These are phyloP conservation scores for Helichrysum umbraculigerum DNA, from an alignment of 129 eudicot genomes.

Conservation along the genomic window DNA sequence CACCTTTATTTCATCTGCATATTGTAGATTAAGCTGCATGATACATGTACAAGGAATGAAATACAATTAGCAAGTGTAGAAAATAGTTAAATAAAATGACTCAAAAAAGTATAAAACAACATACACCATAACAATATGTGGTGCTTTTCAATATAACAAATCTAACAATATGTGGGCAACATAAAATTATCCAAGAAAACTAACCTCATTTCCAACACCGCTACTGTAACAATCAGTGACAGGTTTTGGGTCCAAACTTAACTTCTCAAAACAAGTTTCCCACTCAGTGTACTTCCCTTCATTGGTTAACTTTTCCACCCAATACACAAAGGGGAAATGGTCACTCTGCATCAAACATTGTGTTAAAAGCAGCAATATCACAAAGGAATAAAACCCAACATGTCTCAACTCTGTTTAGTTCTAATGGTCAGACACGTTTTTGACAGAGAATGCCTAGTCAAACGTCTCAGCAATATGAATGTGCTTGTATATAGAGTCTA, in stretches of 20 bases:
- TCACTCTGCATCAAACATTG: constrained; percentile 54
- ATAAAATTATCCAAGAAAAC: constrained; percentile 26
- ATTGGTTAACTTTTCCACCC: constrained; percentile 67
- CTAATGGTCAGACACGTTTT: not conserved
- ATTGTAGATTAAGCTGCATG: constrained; percentile 66
- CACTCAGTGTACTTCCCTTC: constrained; percentile 54
- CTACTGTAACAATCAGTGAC: constrained; percentile 58
- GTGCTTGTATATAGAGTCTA: not conserved
- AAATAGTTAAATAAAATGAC: not conserved
- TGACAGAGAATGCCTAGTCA: not conserved
- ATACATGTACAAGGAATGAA: not conserved
- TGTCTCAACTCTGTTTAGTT: not conserved
- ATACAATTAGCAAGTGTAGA: not conserved
- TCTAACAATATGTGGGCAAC: not conserved
- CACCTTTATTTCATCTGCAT: constrained; percentile 68
- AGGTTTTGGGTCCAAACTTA: constrained; percentile 70
- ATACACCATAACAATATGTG: too few species aligned
- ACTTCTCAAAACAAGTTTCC: constrained; percentile 78
- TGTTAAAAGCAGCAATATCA: constrained; percentile 7
- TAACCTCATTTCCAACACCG: constrained; percentile 68
- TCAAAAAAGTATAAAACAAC: not conserved
- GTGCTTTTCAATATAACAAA: too few species aligned
- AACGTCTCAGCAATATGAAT: not conserved
- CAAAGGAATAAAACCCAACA: not conserved
- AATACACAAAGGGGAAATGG: constrained; percentile 76